Percentiles rank a stretch among this genome's conserved stretches.
These are phyloP conservation scores for Cucurbita argyrosperma DNA, from an alignment of 306 rosid genomes.

Conservation along the genomic window DNA sequence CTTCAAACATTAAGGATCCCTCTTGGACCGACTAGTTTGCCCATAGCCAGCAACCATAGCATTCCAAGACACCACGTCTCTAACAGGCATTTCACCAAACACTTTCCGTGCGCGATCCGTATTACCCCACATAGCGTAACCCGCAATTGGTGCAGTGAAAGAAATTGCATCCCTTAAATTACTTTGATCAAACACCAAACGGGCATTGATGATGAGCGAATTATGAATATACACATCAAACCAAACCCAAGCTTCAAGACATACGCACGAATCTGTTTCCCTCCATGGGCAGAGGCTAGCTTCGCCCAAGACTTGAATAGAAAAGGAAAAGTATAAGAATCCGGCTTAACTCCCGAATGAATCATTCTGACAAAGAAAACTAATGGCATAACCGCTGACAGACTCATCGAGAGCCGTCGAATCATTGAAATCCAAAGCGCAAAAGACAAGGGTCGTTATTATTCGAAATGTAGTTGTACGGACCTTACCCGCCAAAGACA, in stretches of 20 bases:
- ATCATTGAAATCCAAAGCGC: no score
- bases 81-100: slow-evolving; percentile 41
- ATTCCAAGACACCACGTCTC: slow-evolving; percentile 77
- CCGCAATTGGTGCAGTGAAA: slow-evolving; percentile 58
- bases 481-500: neutral
- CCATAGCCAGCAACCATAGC: slow-evolving; percentile 75
- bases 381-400: no score
- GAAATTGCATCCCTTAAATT: slow-evolving; percentile 41
- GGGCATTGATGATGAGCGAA: slow-evolving; percentile 42
- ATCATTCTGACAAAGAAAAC: no score
- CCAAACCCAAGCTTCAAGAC: slow-evolving; percentile 40
- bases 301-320: slow-evolving; percentile 52
- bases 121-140: slow-evolving; percentile 35
- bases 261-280: slow-evolving; percentile 51
- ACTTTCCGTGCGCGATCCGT: slow-evolving; percentile 42
- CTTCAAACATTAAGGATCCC: slow-evolving; percentile 36
- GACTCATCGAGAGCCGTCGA: no score
- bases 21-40: slow-evolving; percentile 37
- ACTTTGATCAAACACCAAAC: slow-evolving; percentile 53
- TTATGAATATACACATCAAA: slow-evolving; percentile 41
- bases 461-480: slow-evolving; percentile 4
- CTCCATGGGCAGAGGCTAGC: slow-evolving; percentile 28
- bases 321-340: slow-evolving; percentile 64
- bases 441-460: neutral
- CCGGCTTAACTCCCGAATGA: neutral